Conservation (phyloP, 345 rosid genomes). For the Rhodamnia argentea region DNA sequence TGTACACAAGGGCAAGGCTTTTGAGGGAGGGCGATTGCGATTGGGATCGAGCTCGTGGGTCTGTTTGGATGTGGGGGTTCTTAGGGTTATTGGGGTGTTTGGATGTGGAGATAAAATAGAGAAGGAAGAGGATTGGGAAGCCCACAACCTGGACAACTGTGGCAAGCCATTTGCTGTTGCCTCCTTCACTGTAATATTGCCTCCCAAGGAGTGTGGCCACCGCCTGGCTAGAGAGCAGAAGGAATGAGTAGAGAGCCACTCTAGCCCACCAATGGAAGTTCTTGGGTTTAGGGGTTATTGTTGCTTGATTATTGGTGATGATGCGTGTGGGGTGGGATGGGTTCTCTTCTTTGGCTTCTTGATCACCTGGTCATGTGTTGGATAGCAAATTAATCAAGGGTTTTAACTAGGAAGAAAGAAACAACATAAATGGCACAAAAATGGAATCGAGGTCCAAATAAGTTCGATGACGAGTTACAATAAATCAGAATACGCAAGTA, state of each 20-base stretch:
- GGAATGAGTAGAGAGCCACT: background rate
- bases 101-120: conserved; percentile 3
- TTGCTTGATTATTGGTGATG: background rate
- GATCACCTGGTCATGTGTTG: background rate
- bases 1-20: conserved; percentile 14
- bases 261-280: background rate
- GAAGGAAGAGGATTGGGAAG: conserved; percentile 29
- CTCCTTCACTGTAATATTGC: conserved; percentile 30
- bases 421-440: background rate
- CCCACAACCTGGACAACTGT: conserved; percentile 20
- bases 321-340: background rate
- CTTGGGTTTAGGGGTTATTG: background rate
- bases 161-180: conserved; percentile 35
- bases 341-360: background rate
- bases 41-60: background rate
- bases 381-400: background rate
- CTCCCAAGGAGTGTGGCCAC: conserved; percentile 24
- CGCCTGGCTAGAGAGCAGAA: conserved; percentile 21
- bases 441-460: background rate
- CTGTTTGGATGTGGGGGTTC: background rate
- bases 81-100: background rate
- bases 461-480: background rate
- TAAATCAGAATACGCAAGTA: too few relatives aligned
- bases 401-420: background rate
- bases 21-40: conserved; percentile 3